Evolutionary conservation across 805 yeast genomes (phyloP).

Genomic region (Metschnikowia anglica): DNA sequence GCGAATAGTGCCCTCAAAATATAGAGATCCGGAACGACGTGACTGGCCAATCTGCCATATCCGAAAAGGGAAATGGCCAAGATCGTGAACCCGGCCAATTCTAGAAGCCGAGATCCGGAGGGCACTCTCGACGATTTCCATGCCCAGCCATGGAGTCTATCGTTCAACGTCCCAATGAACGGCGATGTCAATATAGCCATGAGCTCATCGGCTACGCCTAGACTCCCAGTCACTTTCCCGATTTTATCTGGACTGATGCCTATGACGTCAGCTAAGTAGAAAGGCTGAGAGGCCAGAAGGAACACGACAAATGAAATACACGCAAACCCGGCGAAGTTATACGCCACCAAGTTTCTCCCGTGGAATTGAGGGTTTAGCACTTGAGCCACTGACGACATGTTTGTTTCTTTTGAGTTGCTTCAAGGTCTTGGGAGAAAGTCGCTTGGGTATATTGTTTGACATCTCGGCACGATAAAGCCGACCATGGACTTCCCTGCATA

Average conservation of each 20-base stretch:
- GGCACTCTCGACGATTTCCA: constrained; percentile 12
- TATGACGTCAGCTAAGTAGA: constrained; percentile 35
- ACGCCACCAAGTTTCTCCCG: constrained; percentile 30
- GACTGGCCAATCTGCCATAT: constrained; percentile 40
- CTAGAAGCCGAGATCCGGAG: constrained; percentile 55
- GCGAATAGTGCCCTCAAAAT: constrained; percentile 58
- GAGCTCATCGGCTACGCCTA: constrained; percentile 58
- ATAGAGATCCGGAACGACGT: constrained; percentile 49
- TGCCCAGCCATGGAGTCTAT: constrained; percentile 39
- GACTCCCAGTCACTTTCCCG: constrained; percentile 35
- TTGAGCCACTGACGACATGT: neutral
- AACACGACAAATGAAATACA: constrained; percentile 41
- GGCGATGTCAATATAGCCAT: constrained; percentile 56
- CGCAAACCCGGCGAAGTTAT: constrained; percentile 38
- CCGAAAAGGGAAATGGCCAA: constrained; percentile 48
- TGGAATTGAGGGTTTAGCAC: constrained; percentile 18
- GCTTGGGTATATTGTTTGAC: no score
- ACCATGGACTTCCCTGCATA: constrained; percentile 1
- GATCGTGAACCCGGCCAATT: constrained; percentile 47
- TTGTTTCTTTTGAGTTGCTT: neutral
- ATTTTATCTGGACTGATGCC: constrained; percentile 26
- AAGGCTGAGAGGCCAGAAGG: constrained; percentile 42
- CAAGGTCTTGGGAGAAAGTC: no score
- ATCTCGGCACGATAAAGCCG: constrained; percentile 7
- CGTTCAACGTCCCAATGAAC: constrained; percentile 60